Conservation (phyloP, 805 yeast species). For the Metschnikowia hibisci region DNA sequence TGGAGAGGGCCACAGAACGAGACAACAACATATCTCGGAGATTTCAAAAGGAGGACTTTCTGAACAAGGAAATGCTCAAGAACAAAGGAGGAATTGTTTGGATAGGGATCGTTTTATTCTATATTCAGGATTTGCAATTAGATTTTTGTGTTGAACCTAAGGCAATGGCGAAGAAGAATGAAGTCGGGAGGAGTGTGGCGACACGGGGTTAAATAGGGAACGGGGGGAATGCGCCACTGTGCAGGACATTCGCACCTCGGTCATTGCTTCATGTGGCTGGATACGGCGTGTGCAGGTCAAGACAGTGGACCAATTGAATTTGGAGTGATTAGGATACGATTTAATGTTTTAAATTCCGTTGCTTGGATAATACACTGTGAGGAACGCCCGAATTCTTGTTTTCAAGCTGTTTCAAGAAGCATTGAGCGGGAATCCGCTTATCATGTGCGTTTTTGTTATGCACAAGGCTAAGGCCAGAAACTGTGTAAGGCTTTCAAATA, state of each 20-base stretch:
- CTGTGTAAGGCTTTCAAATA: too few relatives aligned
- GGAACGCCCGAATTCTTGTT: too few relatives aligned
- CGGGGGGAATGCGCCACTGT: conserved; percentile 9
- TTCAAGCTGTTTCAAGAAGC: too few relatives aligned
- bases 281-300: background rate
- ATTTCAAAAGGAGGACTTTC: background rate
- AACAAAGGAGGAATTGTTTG: too few relatives aligned
- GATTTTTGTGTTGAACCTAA: background rate
- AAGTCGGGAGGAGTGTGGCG: conserved; percentile 13
- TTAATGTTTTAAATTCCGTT: too few relatives aligned
- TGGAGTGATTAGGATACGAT: too few relatives aligned
- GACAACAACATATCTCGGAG: conserved; percentile 32
- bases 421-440: too few relatives aligned
- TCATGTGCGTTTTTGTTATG: too few relatives aligned
- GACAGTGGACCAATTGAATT: background rate
- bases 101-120: conserved; percentile 1
- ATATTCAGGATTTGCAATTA: background rate
- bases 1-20: conserved; percentile 40
- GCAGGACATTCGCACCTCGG: conserved; percentile 7
- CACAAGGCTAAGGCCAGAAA: too few relatives aligned
- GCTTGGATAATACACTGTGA: too few relatives aligned
- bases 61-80: too few relatives aligned
- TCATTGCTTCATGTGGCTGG: conserved; percentile 5
- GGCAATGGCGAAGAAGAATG: conserved; percentile 1
- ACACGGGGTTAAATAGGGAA: conserved; percentile 15